These are phyloP conservation scores for Hypoxylon lienhwacheense DNA, from an alignment of 495 filamentous ascomycete genomes.

Conservation along the genomic window DNA sequence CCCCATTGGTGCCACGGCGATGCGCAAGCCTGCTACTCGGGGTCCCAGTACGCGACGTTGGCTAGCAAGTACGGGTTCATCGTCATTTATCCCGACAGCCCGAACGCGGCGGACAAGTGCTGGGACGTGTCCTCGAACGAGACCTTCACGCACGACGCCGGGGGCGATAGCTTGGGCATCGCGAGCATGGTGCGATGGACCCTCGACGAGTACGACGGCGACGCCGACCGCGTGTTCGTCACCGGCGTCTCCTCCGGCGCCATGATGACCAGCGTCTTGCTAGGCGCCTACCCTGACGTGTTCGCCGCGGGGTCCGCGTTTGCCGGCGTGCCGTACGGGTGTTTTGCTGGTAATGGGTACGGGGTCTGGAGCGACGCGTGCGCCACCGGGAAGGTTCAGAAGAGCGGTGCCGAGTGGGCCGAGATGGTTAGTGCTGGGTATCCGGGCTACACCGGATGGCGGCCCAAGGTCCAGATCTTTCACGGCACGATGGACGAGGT, in stretches of 20 bases:
- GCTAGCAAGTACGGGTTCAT: constrained; percentile 56
- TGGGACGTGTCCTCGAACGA: constrained; percentile 62
- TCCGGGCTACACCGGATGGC: constrained; percentile 51
- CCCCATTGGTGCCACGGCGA: constrained; percentile 57
- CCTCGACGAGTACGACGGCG: constrained; percentile 46
- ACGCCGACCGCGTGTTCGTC: constrained; percentile 51
- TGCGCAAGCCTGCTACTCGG: constrained; percentile 39
- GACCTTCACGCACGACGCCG: constrained; percentile 59
- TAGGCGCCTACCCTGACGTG: constrained; percentile 46
- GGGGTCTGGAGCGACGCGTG: constrained; percentile 52
- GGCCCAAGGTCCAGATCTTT: constrained; percentile 59
- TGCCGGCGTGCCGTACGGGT: constrained; percentile 62
- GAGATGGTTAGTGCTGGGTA: constrained; percentile 51
- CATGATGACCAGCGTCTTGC: constrained; percentile 53
- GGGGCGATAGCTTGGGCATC: constrained; percentile 61
- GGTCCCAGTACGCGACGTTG: constrained; percentile 48
- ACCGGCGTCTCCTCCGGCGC: constrained; percentile 53
- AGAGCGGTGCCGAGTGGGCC: constrained; percentile 49
- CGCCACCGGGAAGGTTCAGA: constrained; percentile 46
- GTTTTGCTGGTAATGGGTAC: constrained; percentile 53
- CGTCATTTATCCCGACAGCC: constrained; percentile 58
- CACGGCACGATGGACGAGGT: constrained; percentile 54
- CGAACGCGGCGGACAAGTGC: constrained; percentile 49
- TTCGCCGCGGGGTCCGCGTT: constrained; percentile 55
- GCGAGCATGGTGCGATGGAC: constrained; percentile 62